Percentiles rank a stretch among this genome's conserved stretches.
Evolutionary conservation across 2,329 filamentous ascomycete genomes (phyloP).

Genomic region (Alternaria ethzedia): DNA sequence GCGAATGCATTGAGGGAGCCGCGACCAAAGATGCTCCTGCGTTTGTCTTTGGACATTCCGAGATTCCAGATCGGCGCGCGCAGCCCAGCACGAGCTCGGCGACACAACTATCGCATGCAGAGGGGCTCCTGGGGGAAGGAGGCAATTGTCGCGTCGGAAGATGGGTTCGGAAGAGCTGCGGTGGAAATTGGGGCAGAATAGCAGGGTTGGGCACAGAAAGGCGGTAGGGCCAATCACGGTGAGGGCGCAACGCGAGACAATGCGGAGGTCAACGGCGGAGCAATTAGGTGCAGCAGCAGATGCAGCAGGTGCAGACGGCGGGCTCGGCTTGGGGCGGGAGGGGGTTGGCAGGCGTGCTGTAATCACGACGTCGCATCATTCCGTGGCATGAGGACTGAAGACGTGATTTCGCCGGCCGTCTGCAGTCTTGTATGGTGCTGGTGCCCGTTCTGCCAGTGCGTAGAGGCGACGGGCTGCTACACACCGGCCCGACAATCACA

Average conservation of each 20-base stretch:
- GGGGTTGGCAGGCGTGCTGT: conserved; percentile 5
- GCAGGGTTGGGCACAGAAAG: neutral
- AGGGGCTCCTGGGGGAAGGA: conserved; percentile 12
- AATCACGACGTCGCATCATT: conserved; percentile 15
- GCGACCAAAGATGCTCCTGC: conserved; percentile 47
- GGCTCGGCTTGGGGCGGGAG: conserved; percentile 7
- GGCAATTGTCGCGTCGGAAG: conserved; percentile 12
- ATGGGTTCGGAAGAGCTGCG: neutral
- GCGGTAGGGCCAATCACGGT: conserved; percentile 11
- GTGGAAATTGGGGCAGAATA: neutral
- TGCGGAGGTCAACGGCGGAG: conserved; percentile 5
- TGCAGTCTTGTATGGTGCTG: neutral
- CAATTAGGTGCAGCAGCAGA: neutral
- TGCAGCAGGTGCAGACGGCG: neutral
- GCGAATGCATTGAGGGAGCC: conserved; percentile 41
- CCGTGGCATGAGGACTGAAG: conserved; percentile 9
- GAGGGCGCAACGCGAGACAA: conserved; percentile 15
- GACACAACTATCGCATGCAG: conserved; percentile 28
- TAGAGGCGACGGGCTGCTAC: neutral
- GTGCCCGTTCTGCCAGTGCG: neutral
- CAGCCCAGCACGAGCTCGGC: conserved; percentile 40
- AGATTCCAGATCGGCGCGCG: conserved; percentile 28
- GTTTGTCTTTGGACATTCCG: conserved; percentile 47
- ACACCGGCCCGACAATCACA: neutral
- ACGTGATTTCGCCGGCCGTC: neutral